Conservation (phyloP, 306 rosid species). For the Parietaria judaica region DNA sequence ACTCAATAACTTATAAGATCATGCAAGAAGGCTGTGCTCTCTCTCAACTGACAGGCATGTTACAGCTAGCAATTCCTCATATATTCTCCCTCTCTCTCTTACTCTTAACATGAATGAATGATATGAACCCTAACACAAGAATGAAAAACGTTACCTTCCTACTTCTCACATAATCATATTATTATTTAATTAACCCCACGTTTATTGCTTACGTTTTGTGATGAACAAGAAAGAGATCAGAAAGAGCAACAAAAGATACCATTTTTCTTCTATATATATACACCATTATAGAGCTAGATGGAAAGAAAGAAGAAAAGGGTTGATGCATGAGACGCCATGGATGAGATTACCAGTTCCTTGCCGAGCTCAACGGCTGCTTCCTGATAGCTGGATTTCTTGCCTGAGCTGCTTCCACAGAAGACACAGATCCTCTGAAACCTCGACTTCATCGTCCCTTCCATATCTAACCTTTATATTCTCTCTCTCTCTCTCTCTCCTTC, state of each 20-base stretch:
- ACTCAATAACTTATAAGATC: constrained; percentile 37
- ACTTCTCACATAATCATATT: constrained; percentile 6
- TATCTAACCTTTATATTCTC: constrained; percentile 6
- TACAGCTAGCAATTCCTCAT: constrained; percentile 67
- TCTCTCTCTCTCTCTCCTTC: constrained; percentile 10
- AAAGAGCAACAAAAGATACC: not conserved
- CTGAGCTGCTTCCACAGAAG: constrained; percentile 96
- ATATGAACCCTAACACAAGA: constrained; percentile 32
- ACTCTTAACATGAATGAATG: constrained; percentile 18
- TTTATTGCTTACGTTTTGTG: constrained; percentile 13
- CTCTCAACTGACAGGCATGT: constrained; percentile 70
- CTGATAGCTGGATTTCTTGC: constrained; percentile 85
- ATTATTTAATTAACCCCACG: constrained; percentile 32
- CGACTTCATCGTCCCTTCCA: constrained; percentile 66
- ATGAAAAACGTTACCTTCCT: constrained; percentile 21
- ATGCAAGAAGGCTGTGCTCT: constrained; percentile 82
- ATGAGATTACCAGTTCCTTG: constrained; percentile 58
- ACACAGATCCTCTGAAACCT: constrained; percentile 91
- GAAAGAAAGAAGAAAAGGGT: not conserved
- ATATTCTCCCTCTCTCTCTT: constrained; percentile 18
- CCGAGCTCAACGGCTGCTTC: constrained; percentile 94
- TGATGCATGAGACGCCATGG: not conserved
- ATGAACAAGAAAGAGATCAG: not conserved
- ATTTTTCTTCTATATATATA: not conserved
- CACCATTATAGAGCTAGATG: not conserved